These are phyloP conservation scores for Ceriops decandra DNA, from an alignment of 345 rosid genomes.

Conservation along the genomic window DNA sequence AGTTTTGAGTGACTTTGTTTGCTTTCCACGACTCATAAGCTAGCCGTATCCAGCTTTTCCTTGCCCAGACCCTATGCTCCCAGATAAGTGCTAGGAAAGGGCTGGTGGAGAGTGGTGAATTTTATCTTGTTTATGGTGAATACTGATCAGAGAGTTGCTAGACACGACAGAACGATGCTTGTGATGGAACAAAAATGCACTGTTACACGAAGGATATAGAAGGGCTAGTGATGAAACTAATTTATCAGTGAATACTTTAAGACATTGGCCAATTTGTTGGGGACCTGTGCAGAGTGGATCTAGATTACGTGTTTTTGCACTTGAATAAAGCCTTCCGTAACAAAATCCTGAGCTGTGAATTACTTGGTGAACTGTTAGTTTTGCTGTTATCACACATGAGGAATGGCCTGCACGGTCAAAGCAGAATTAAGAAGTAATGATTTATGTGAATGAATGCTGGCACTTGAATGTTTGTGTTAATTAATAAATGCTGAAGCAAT, in stretches of 20 bases:
- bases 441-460: too few relatives aligned
- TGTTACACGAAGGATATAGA: too few relatives aligned
- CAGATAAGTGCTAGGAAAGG: neutral
- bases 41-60: too few relatives aligned
- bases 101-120: neutral
- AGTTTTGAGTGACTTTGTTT: neutral
- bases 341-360: neutral
- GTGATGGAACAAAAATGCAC: too few relatives aligned
- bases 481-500: too few relatives aligned
- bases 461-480: too few relatives aligned
- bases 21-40: too few relatives aligned
- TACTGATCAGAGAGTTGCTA: neutral
- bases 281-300: neutral
- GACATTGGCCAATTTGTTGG: conserved; percentile 3
- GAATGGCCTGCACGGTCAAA: too few relatives aligned
- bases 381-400: neutral
- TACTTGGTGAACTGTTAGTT: neutral
- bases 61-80: neutral
- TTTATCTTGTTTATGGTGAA: neutral
- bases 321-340: neutral
- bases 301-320: neutral
- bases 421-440: neutral
- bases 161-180: too few relatives aligned
- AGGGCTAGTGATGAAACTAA: too few relatives aligned
- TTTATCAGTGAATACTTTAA: neutral